A percentile compares a stretch with the other conserved stretches of the same genome.
Conservation (phyloP, 1,284 basidiomycete genomes). For the Clitocybe nebularis region DNA sequence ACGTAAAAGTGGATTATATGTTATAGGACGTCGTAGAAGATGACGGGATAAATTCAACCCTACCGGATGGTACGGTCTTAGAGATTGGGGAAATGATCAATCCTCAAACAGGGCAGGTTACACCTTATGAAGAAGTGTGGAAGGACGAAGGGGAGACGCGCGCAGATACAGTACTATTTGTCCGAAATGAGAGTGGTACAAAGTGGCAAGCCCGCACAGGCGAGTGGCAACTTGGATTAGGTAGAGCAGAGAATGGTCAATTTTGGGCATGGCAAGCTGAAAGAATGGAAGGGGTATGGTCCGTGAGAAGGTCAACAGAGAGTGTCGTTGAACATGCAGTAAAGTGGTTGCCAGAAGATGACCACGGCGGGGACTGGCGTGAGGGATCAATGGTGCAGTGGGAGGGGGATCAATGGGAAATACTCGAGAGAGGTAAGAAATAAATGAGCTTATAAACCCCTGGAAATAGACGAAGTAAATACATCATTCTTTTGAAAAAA, state of each 20-base stretch:
- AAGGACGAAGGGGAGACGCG: conserved; percentile 21
- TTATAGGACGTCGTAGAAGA: conserved; percentile 22
- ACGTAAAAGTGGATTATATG: not conserved
- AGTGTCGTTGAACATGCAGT: conserved; percentile 1
- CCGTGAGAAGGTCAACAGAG: conserved; percentile 6
- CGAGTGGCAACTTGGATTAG: conserved; percentile 15
- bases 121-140: conserved; percentile 31
- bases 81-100: conserved; percentile 33
- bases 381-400: conserved; percentile 12
- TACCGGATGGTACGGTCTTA: conserved; percentile 25
- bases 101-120: conserved; percentile 24
- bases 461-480: not conserved
- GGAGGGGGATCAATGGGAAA: conserved; percentile 10
- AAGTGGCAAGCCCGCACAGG: conserved; percentile 18
- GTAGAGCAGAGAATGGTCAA: conserved; percentile 7
- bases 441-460: no score
- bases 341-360: conserved; percentile 9
- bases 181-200: conserved; percentile 13
- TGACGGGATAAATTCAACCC: conserved; percentile 22
- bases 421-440: conserved; percentile 12
- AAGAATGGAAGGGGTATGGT: conserved; percentile 7
- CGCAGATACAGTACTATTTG: conserved; percentile 9
- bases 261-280: conserved; percentile 21
- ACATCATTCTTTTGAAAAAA: not conserved
- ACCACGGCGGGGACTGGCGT: conserved; percentile 9